These are phyloP conservation scores for Penicillium carneum DNA, from an alignment of 2,329 filamentous ascomycete species.

Conservation along the genomic window DNA sequence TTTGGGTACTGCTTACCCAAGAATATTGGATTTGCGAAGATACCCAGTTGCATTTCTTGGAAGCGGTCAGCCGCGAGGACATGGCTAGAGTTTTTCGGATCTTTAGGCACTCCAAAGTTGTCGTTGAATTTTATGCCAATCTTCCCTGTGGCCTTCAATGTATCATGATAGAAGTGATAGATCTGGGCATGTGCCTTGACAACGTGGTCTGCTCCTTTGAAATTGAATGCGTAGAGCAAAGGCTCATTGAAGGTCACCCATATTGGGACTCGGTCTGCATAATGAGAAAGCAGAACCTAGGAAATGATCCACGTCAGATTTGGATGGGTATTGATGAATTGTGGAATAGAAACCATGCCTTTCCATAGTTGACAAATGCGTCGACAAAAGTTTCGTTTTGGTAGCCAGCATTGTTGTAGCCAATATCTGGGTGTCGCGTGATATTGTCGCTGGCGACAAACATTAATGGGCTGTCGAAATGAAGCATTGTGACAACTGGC, in stretches of 20 bases:
- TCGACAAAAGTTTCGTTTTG: slow-evolving; percentile 54
- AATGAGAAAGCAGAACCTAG: slow-evolving; percentile 47
- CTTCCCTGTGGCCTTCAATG: slow-evolving; percentile 54
- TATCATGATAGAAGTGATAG: slow-evolving; percentile 52
- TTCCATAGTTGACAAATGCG: slow-evolving; percentile 49
- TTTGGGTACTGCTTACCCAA: slow-evolving; percentile 56
- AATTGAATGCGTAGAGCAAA: slow-evolving; percentile 49
- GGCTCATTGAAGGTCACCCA: slow-evolving; percentile 56
- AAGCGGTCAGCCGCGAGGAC: slow-evolving; percentile 42
- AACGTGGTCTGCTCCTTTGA: slow-evolving; percentile 60
- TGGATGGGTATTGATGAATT: background rate
- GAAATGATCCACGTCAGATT: background rate
- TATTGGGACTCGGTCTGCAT: slow-evolving; percentile 50
- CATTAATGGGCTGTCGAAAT: slow-evolving; percentile 41
- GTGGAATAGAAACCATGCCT: slow-evolving; percentile 16
- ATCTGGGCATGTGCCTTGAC: slow-evolving; percentile 52
- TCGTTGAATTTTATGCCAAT: slow-evolving; percentile 56
- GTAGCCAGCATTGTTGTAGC: slow-evolving; percentile 40
- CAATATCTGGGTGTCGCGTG: slow-evolving; percentile 35
- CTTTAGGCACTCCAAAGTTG: slow-evolving; percentile 60
- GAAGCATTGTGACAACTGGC: slow-evolving; percentile 54
- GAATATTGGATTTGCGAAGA: slow-evolving; percentile 56
- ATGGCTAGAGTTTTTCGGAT: slow-evolving; percentile 42
- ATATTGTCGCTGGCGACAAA: slow-evolving; percentile 35
- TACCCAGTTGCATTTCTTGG: slow-evolving; percentile 48